These are phyloP conservation scores for Taphrina betulina DNA, from an alignment of 1,139 yeast genomes.

Conservation along the genomic window DNA sequence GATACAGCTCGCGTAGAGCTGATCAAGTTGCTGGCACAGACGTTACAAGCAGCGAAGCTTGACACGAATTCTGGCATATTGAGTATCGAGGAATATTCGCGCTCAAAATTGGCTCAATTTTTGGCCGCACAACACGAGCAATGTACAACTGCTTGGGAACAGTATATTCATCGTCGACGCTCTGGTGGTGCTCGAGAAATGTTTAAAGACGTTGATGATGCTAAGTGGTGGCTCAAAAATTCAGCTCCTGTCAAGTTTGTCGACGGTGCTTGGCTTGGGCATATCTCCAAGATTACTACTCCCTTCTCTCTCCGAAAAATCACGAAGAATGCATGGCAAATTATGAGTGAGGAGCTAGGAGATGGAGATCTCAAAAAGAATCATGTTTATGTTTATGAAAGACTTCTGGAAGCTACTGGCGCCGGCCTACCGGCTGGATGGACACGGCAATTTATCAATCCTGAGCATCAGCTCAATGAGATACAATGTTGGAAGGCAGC, in stretches of 20 bases:
- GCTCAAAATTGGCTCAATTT: not conserved
- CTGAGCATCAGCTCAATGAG: not conserved
- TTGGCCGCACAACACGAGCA: not conserved
- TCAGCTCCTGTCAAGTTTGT: not conserved
- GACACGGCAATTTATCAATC: not conserved
- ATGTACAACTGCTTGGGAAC: not conserved
- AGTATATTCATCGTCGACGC: not conserved
- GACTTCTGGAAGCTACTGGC: not conserved
- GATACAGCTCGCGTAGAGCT: not conserved
- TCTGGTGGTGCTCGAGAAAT: not conserved
- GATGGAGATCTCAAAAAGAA: not conserved
- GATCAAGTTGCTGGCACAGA: not conserved
- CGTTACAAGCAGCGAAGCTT: not conserved
- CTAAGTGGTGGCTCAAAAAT: not conserved
- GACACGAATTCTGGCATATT: not conserved
- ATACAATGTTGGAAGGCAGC: not conserved
- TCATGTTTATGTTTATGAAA: not conserved
- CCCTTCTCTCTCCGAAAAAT: not conserved
- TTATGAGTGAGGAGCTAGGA: not conserved
- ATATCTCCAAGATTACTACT: not conserved
- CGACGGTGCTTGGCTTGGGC: constrained; percentile 2
- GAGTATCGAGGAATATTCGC: not conserved
- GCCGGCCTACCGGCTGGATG: not conserved
- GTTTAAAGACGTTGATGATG: not conserved
- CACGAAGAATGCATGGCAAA: not conserved